Evolutionary conservation across 148 eudicot species (phyloP).

Genomic region (Rhododendron griersonianum): DNA sequence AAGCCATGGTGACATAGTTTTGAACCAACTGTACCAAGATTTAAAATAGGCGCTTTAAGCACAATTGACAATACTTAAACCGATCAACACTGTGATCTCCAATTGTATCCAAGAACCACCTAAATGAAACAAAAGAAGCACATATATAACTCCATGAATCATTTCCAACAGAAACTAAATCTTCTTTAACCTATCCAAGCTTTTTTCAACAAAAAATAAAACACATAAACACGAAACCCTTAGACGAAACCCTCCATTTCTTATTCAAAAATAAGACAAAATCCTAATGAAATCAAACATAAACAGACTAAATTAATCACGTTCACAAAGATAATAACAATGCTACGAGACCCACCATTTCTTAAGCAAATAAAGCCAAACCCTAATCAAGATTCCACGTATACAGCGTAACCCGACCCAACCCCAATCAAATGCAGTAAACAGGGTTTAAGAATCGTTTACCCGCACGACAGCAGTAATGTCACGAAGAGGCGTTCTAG

Average conservation of each 20-base stretch:
- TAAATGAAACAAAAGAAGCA: background rate
- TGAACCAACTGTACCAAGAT: background rate
- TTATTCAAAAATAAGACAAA: background rate
- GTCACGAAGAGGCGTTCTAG: conserved; percentile 58
- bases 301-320: background rate
- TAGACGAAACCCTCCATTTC: background rate
- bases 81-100: background rate
- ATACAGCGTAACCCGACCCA: background rate
- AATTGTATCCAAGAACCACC: background rate
- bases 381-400: background rate
- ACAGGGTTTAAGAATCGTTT: conserved; percentile 10
- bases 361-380: background rate
- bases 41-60: background rate
- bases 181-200: background rate
- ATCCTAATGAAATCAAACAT: background rate
- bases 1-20: background rate
- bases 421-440: background rate
- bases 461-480: conserved; percentile 57
- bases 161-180: background rate
- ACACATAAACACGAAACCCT: background rate
- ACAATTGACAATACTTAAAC: background rate
- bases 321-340: background rate
- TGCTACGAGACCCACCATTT: background rate
- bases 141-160: background rate
- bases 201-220: background rate